phyloP scores from a whole-genome alignment of 192 early-diverging fungal species.

The Coemansia sp. region DNA sequence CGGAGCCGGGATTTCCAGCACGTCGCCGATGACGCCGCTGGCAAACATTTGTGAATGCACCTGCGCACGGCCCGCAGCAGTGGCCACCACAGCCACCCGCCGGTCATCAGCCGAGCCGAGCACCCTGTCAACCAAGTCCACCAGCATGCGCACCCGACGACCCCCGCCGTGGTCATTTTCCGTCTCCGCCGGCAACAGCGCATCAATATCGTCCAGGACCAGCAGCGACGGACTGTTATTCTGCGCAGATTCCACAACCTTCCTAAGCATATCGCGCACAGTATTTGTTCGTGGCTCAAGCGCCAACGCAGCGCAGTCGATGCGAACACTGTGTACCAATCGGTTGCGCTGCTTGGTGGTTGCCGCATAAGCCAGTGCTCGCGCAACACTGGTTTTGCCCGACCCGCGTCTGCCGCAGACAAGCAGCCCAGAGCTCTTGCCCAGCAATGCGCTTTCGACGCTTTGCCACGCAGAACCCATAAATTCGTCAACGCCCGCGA shows the following conservation, averaged over 20 bases:
- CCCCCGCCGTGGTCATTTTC: constrained; percentile 39
- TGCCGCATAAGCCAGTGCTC: constrained; percentile 35
- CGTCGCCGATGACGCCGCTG: constrained; percentile 18
- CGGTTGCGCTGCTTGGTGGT: constrained; percentile 15
- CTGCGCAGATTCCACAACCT: constrained; percentile 10
- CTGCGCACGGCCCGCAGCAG: constrained; percentile 26
- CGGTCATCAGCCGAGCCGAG: constrained; percentile 4
- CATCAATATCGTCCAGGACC: constrained; percentile 53
- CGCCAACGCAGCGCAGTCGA: constrained; percentile 28
- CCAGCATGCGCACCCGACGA: constrained; percentile 18
- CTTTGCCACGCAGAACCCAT: constrained; percentile 29
- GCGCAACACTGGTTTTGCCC: constrained; percentile 69
- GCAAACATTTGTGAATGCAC: constrained; percentile 33
- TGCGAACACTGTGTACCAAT: constrained; percentile 26
- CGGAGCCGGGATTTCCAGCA: constrained; percentile 32
- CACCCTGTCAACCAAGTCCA: constrained; percentile 13
- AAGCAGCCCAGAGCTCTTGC: constrained; percentile 58
- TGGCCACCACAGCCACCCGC: constrained; percentile 34
- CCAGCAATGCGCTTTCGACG: constrained; percentile 28
- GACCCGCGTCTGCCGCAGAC: constrained; percentile 71
- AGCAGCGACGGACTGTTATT: constrained; percentile 30
- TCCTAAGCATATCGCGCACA: constrained; percentile 20
- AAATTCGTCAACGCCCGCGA: constrained; percentile 34
- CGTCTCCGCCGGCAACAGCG: constrained; percentile 36
- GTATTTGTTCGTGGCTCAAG: constrained; percentile 19